Conservation (phyloP, 768 basidiomycete genomes). For the Neoboletus magnificus region DNA sequence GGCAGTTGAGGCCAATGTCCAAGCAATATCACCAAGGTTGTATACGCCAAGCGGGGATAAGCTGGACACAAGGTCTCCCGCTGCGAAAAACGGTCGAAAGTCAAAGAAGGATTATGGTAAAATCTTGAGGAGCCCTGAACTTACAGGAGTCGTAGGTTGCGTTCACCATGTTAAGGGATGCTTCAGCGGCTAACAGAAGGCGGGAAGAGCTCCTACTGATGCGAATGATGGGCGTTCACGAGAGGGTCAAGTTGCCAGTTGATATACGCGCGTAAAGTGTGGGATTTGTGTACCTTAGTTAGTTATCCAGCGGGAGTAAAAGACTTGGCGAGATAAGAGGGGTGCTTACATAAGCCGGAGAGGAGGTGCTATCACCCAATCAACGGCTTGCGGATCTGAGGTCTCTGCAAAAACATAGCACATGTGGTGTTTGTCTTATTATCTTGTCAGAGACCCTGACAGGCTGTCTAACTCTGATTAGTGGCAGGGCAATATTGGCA, state of each 20-base stretch:
- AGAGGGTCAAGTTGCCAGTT: neutral
- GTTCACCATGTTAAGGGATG: conserved; percentile 38
- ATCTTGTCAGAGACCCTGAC: conserved; percentile 18
- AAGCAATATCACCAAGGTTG: conserved; percentile 66
- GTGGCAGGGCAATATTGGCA: conserved; percentile 7
- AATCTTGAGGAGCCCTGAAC: neutral
- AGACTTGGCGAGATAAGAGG: conserved; percentile 20
- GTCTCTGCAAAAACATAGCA: neutral
- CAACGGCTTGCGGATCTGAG: neutral
- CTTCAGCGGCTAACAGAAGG: neutral
- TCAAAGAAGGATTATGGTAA: neutral
- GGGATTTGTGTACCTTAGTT: conserved; percentile 15
- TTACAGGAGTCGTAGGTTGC: conserved; percentile 41
- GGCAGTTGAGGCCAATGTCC: conserved; percentile 70
- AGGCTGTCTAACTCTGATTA: neutral
- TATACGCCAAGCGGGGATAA: conserved; percentile 34
- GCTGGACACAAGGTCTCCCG: conserved; percentile 37
- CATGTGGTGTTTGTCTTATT: neutral
- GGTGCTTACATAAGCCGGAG: conserved; percentile 15
- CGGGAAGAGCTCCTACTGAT: neutral
- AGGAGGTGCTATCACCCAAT: conserved; percentile 25
- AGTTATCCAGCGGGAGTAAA: neutral
- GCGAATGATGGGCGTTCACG: conserved; percentile 1
- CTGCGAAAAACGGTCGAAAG: conserved; percentile 18
- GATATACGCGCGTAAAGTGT: conserved; percentile 22